Base-by-base conservation (phyloP, 345 rosid genomes). In the Murraya koenigii region DNA sequence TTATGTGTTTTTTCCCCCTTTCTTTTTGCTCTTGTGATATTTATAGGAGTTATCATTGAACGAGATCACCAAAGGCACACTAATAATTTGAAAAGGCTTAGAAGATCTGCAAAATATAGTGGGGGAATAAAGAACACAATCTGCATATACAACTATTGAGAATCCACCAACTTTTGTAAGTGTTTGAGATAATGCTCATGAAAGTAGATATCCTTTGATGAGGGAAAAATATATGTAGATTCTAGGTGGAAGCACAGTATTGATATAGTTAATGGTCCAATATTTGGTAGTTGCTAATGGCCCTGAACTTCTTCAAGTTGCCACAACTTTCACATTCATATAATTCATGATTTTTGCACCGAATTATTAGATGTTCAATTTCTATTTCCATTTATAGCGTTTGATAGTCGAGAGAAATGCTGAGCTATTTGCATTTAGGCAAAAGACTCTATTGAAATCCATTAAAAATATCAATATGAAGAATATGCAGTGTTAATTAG, bases 101-200 rank as follows among this genome's bases (percentile, higher is more conserved):
- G 66, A 77, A 67, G 65, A 70, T 80, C 32, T 59, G 49, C 15
- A 49, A 60, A 65, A 64, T 38, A 65, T 71, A 77, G 76, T 75
- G 79, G 70, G 79, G 65, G 79, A 74, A 66, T 69, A 78, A 72
- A 75, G 72, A 78, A 69, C 56, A 55, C 78, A 60, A 60, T 67
- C 20, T 25, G n/a, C 68, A 74, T 66, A 33, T 44, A 77, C 35
- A 39, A 25, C 70, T 26, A 62, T 63, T 44, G 69, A 75, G 70
- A 38, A 66, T 79, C 80, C 75, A 72, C 71, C 67, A 79, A 75
- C 71, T 66, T 71, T 52, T 52, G 56, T 19, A 52, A 67, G 85
- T 82, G 77, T 75, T 75, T 23, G 73, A 69, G 74, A 77, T 81
- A 80, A 78, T 80, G 83, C 75, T 55, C 1, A 69, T 69, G 67